Conservation (phyloP, 1,139 yeast species). For the Blastobotrys ciferrii region DNA sequence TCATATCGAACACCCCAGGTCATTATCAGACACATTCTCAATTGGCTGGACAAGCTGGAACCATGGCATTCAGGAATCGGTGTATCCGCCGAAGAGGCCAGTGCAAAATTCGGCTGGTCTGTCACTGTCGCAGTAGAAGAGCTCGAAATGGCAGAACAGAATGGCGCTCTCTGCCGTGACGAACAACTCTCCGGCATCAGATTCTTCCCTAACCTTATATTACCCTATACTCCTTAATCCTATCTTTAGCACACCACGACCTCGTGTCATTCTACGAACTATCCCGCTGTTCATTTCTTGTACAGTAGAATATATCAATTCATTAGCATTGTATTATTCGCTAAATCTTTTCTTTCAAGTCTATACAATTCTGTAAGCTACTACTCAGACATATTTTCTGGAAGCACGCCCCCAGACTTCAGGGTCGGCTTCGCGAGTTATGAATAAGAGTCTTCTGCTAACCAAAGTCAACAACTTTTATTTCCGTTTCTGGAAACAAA, state of each 20-base stretch:
- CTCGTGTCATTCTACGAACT: too few species aligned
- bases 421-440: too few species aligned
- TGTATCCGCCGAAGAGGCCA: slow-evolving; percentile 45
- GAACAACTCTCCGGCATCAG: slow-evolving; percentile 59
- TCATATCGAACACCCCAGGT: slow-evolving; percentile 37
- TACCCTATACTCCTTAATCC: slow-evolving; percentile 15
- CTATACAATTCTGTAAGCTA: too few species aligned
- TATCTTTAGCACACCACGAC: not conserved
- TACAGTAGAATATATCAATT: too few species aligned
- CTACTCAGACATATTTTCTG: too few species aligned
- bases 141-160: slow-evolving; percentile 55
- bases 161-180: slow-evolving; percentile 63
- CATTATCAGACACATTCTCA: slow-evolving; percentile 35
- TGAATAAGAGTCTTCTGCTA: too few species aligned
- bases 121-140: slow-evolving; percentile 68
- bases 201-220: slow-evolving; percentile 35
- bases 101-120: slow-evolving; percentile 66
- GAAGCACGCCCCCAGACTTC: too few species aligned
- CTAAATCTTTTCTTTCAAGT: too few species aligned
- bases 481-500: too few species aligned
- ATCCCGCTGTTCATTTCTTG: too few species aligned
- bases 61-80: slow-evolving; percentile 38
- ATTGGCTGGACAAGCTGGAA: slow-evolving; percentile 35
- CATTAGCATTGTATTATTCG: too few species aligned
- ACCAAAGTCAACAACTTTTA: too few species aligned